A percentile compares a stretch with the other conserved stretches of the same genome.
These are phyloP conservation scores for Thermochaetoides dissita DNA, from an alignment of 2,329 filamentous ascomycete species.

Conservation along the genomic window DNA sequence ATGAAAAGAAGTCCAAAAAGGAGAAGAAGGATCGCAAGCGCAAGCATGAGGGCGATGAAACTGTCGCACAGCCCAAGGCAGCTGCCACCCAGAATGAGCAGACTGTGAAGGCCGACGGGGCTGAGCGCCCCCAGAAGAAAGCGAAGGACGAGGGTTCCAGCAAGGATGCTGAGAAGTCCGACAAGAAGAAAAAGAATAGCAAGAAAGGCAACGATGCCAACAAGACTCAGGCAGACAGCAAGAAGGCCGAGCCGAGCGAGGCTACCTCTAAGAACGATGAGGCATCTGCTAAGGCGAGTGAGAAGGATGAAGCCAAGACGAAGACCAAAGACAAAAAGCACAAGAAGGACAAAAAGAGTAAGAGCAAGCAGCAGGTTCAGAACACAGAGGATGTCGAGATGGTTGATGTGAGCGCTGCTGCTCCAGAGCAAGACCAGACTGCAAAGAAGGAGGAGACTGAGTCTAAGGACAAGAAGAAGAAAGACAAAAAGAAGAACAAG, in stretches of 20 bases:
- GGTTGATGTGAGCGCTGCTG: background rate
- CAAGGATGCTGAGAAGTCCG: background rate
- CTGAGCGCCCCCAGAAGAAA: background rate
- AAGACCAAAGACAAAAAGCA: background rate
- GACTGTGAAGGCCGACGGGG: background rate
- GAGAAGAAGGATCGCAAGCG: conserved; percentile 12
- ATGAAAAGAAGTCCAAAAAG: conserved; percentile 9
- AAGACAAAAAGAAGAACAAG: background rate
- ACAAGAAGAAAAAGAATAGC: conserved; percentile 1
- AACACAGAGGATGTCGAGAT: conserved; percentile 3
- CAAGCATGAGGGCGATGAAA: conserved; percentile 3
- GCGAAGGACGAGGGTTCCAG: background rate
- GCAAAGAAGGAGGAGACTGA: conserved; percentile 2
- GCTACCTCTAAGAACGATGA: background rate
- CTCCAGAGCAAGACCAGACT: background rate
- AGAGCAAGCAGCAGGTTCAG: conserved; percentile 1
- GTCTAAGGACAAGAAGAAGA: conserved; percentile 2
- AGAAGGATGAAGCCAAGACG: conserved; percentile 3
- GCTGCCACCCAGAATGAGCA: background rate
- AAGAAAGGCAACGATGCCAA: conserved; percentile 2
- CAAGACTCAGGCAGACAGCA: no score
- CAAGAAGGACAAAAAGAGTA: conserved; percentile 1
- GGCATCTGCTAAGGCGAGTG: background rate
- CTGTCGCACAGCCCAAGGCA: background rate
- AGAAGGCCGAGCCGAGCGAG: background rate